Evolutionary conservation across 202 grass and related monocot genomes (phyloP).

Genomic region (Carex sylvatica): DNA sequence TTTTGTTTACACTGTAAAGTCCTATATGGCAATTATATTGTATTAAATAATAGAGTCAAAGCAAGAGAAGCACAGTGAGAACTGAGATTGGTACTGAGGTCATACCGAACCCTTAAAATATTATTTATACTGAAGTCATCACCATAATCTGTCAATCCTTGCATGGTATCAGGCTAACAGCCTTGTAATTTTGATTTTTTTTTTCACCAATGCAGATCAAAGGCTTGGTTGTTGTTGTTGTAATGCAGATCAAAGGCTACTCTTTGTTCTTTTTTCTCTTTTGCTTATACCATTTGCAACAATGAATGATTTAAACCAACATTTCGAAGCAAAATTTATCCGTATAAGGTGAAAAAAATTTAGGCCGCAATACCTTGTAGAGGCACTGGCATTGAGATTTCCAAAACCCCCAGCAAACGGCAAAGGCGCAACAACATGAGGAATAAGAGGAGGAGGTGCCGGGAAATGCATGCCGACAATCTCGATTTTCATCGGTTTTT

Average conservation of each 20-base stretch:
- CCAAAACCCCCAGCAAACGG: slow-evolving; percentile 32
- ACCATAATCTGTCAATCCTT: background rate
- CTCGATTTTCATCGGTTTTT: slow-evolving; percentile 78
- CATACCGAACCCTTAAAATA: background rate
- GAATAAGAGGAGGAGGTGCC: slow-evolving; percentile 18
- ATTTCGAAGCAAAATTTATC: background rate
- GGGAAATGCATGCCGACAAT: slow-evolving; percentile 54
- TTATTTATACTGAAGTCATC: background rate
- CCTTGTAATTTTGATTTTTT: background rate
- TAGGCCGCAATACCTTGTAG: background rate
- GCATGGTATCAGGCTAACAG: background rate
- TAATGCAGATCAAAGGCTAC: background rate
- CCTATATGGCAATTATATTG: background rate
- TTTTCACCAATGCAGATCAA: background rate
- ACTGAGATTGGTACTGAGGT: background rate
- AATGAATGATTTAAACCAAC: background rate
- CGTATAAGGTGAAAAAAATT: background rate
- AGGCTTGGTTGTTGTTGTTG: no score
- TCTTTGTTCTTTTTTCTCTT: background rate
- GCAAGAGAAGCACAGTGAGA: background rate
- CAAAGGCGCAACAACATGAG: slow-evolving; percentile 26
- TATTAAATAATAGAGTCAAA: background rate
- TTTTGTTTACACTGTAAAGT: background rate
- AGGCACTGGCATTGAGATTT: slow-evolving; percentile 32
- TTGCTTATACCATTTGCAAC: background rate